These are phyloP conservation scores for Inosperma sp. DNA, from an alignment of 768 basidiomycete genomes.

Conservation along the genomic window DNA sequence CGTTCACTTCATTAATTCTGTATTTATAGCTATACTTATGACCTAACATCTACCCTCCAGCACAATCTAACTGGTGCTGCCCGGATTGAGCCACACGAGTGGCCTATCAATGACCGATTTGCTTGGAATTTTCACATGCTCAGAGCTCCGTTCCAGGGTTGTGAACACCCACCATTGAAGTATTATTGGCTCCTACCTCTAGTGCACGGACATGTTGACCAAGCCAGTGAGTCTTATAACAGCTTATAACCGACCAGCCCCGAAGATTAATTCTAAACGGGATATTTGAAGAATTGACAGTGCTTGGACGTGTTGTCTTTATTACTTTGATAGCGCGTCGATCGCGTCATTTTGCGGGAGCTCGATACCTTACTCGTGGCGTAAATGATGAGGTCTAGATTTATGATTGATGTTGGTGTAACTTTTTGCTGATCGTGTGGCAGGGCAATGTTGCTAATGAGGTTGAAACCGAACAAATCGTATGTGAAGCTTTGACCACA, in stretches of 20 bases:
- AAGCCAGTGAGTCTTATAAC: constrained; percentile 88
- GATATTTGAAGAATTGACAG: constrained; percentile 67
- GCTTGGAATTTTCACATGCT: constrained; percentile 96
- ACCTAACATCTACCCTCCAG: constrained; percentile 93
- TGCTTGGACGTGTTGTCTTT: constrained; percentile 85
- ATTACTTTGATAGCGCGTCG: constrained; percentile 93
- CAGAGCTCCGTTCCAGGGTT: constrained; percentile 54
- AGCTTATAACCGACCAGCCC: too few species aligned
- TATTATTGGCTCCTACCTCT: constrained; percentile 87
- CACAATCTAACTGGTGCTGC: constrained; percentile 71
- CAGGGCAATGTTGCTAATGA: constrained; percentile 98
- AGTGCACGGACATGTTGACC: constrained; percentile 95
- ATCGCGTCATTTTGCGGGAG: constrained; percentile 93
- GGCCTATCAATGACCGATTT: constrained; percentile 81
- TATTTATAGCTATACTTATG: constrained; percentile 80
- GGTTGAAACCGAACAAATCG: constrained; percentile 98
- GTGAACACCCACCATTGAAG: constrained; percentile 37
- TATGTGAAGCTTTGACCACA: constrained; percentile 84
- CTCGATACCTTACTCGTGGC: constrained; percentile 89
- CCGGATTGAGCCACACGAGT: constrained; percentile 41
- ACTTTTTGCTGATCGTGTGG: not conserved
- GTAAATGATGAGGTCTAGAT: constrained; percentile 93
- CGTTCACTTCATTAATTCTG: constrained; percentile 9
- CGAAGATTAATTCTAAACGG: not conserved
- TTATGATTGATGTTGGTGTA: not conserved